Conservation (phyloP, 768 basidiomycete species). For the Suillus sp. region DNA sequence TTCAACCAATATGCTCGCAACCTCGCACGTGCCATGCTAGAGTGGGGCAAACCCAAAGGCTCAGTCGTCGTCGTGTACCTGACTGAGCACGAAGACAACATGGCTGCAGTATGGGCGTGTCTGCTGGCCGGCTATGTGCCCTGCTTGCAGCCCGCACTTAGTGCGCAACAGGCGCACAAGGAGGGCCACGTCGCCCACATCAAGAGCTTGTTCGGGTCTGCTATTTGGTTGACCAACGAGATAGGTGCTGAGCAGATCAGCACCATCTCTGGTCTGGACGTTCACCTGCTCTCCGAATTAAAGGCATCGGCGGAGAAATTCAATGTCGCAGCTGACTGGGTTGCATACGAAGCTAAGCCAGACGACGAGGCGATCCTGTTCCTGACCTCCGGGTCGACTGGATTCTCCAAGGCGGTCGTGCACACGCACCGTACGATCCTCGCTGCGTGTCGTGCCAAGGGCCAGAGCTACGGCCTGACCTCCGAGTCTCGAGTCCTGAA, state of each 20-base stretch:
- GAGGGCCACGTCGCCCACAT: conserved; percentile 33
- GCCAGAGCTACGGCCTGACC: conserved; percentile 36
- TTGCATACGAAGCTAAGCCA: conserved; percentile 21
- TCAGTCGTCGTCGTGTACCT: conserved; percentile 31
- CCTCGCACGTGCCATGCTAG: conserved; percentile 24
- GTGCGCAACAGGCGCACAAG: conserved; percentile 35
- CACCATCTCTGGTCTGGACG: conserved; percentile 26
- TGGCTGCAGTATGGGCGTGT: conserved; percentile 35
- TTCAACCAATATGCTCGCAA: conserved; percentile 22
- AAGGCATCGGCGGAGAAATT: conserved; percentile 16
- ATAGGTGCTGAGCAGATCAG: conserved; percentile 26
- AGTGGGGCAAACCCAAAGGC: conserved; percentile 29
- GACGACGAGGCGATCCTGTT: conserved; percentile 37
- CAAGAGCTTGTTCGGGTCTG: conserved; percentile 31
- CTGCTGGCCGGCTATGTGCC: conserved; percentile 33
- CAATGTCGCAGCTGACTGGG: conserved; percentile 17
- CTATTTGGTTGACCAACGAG: conserved; percentile 34
- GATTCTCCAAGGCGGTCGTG: conserved; percentile 46
- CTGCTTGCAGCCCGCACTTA: conserved; percentile 36
- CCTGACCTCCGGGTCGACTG: conserved; percentile 47
- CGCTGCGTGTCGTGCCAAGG: conserved; percentile 37
- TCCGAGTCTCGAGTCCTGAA: conserved; percentile 40
- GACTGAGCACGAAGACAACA: conserved; percentile 37
- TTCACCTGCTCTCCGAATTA: conserved; percentile 28
- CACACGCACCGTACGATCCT: conserved; percentile 43